Percentiles rank a stretch among this genome's conserved stretches.
Evolutionary conservation across 371 early-diverging fungal genomes (phyloP).

Genomic region (Haplosporangium sp.): DNA sequence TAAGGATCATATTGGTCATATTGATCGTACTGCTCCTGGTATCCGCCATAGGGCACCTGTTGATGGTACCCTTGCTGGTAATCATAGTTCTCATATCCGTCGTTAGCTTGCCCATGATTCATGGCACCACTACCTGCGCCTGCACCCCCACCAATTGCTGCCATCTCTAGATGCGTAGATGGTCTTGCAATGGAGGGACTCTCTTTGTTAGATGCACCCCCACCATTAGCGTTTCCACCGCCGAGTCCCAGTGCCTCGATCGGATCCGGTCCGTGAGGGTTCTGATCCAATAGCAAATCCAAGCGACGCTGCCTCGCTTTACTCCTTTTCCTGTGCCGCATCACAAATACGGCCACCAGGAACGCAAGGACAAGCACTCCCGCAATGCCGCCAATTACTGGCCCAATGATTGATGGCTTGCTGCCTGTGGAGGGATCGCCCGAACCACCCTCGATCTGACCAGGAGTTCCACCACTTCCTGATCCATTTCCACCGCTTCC

Average conservation of each 20-base stretch:
- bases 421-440: background rate
- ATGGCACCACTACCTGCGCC: background rate
- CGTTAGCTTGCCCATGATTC: conserved; percentile 12
- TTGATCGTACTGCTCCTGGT: conserved; percentile 35
- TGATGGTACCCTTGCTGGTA: conserved; percentile 19
- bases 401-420: conserved; percentile 13
- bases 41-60: conserved; percentile 27
- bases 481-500: too few species aligned
- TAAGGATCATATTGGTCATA: conserved; percentile 42
- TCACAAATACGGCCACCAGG: conserved; percentile 34
- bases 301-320: conserved; percentile 23
- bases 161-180: conserved; percentile 36
- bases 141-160: conserved; percentile 10
- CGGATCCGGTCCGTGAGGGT: conserved; percentile 19
- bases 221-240: conserved; percentile 5
- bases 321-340: conserved; percentile 30
- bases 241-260: conserved; percentile 21
- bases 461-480: background rate
- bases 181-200: conserved; percentile 10
- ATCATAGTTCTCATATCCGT: conserved; percentile 26
- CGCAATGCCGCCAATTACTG: conserved; percentile 38
- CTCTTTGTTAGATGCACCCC: conserved; percentile 10
- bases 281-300: conserved; percentile 33
- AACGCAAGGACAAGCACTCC: conserved; percentile 36
- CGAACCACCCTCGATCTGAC: background rate